These are phyloP conservation scores for Colletotrichum sp. DNA, from an alignment of 2,329 filamentous ascomycete genomes.

Conservation along the genomic window DNA sequence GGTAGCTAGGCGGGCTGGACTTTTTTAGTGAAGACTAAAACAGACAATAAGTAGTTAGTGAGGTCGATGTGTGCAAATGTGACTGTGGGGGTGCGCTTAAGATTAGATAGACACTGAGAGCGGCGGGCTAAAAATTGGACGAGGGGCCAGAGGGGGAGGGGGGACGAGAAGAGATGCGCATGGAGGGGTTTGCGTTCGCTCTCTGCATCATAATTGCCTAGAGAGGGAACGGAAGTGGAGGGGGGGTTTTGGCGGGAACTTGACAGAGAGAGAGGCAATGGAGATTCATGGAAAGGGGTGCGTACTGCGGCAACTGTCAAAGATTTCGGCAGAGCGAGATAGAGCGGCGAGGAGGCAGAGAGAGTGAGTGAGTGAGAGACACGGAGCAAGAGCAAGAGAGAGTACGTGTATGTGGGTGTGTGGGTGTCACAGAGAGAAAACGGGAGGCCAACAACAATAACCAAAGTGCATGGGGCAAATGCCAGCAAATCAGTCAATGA, in stretches of 20 bases:
- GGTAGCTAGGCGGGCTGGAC: conserved; percentile 2
- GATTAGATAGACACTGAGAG: conserved; percentile 2
- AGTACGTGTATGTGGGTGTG: not conserved
- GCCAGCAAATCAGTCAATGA: not conserved
- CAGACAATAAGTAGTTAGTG: conserved; percentile 15
- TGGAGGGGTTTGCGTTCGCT: conserved; percentile 13
- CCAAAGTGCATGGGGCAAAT: not conserved
- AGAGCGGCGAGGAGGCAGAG: not conserved
- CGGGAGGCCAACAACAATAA: not conserved
- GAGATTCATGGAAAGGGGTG: not conserved
- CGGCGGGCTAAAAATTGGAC: not conserved
- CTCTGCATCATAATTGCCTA: not conserved
- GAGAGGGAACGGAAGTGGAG: not conserved
- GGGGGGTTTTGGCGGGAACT: not conserved
- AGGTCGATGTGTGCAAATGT: conserved; percentile 12
- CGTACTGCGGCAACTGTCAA: not conserved
- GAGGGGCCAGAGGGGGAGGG: not conserved
- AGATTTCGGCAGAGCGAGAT: not conserved
- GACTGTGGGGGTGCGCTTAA: conserved; percentile 18
- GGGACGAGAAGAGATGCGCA: not conserved
- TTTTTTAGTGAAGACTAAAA: conserved; percentile 18
- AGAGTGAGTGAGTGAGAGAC: not conserved
- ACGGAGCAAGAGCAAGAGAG: not conserved
- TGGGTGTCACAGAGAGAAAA: not conserved
- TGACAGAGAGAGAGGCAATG: not conserved